Evolutionary conservation across 768 basidiomycete genomes (phyloP), one percentile per base, ranked within the genome.

Genomic region (Pluteus cervinus): DNA sequence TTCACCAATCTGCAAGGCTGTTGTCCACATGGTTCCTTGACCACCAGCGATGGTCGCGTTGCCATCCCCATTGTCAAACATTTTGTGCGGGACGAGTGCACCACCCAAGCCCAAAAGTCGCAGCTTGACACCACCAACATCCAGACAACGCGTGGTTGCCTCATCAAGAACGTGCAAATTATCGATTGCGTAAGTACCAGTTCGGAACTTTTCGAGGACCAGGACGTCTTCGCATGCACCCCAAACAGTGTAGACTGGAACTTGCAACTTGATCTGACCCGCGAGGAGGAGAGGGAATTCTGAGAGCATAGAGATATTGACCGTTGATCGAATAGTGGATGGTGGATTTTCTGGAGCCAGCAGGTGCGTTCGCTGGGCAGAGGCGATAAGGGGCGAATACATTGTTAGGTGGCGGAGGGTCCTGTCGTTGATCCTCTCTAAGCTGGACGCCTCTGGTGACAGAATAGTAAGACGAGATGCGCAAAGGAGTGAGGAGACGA

Each of bases 11-110:
- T 99, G 96, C 17, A 99, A 75, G 4, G 90, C 87, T 0, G 94
- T 98, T 0, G 90, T 88, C 96, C 96, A 99, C 83, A 98, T 94
- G 14, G 93, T 98, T 21, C 96, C 96, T 52, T 90, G 86, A 2
- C 92, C 96, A 24, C 96, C 96, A 0, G 96, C 94, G 46, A 99
- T 96, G n/a, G 94, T 97, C 8, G 90, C 93, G 30, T 68, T 79
- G 3, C 93, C 94, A 33, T 94, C 89, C 0, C 94, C 88, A 46
- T 91, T 91, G 62, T 90, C 86, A 50, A 93, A 91, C 70, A 91
- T 76, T 60, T 97, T 97, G 69, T 97, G 92, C 28, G 81, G 79
- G 5, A 96, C 91, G 28, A 97, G 75, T 3, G 93, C 93, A 37
- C 96, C 96, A 7, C 96, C 96, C 18, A 99, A 71, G 26, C 94